phyloP scores from a whole-genome alignment of 768 basidiomycete genomes.

The Mycena rebaudengoi region DNA sequence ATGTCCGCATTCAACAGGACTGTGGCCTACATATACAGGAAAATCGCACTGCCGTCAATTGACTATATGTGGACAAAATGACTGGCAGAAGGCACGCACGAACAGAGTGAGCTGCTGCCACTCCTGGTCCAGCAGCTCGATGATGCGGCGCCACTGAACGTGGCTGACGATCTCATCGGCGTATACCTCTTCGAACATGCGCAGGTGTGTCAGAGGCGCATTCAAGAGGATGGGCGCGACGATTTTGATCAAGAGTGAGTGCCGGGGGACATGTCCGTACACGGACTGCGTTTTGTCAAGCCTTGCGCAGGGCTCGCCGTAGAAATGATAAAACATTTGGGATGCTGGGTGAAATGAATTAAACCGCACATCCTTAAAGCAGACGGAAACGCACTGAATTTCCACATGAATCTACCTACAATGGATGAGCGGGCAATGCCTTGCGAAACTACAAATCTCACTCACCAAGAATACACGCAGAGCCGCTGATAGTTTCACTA shows the following conservation, averaged over 20 bases:
- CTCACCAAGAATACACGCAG: not conserved
- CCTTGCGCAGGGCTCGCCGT: slow-evolving; percentile 20
- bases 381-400: not conserved
- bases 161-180: slow-evolving; percentile 43
- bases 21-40: slow-evolving; percentile 33
- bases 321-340: slow-evolving; percentile 13
- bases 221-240: slow-evolving; percentile 13
- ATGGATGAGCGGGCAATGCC: not conserved
- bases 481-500: not conserved
- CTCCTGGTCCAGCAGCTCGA: slow-evolving; percentile 38
- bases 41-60: not conserved
- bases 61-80: slow-evolving; percentile 21
- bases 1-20: slow-evolving; percentile 54
- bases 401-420: slow-evolving; percentile 16
- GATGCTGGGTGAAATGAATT: not conserved
- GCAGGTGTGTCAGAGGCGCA: slow-evolving; percentile 13
- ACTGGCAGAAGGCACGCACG: slow-evolving; percentile 35
- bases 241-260: slow-evolving; percentile 10
- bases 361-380: not conserved
- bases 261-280: not conserved
- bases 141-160: slow-evolving; percentile 44
- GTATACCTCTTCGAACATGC: slow-evolving; percentile 43
- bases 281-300: slow-evolving; percentile 9
- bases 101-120: slow-evolving; percentile 48
- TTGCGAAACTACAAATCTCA: not conserved